phyloP scores from a whole-genome alignment of 148 eudicot genomes.

The Camellia sinensis region DNA sequence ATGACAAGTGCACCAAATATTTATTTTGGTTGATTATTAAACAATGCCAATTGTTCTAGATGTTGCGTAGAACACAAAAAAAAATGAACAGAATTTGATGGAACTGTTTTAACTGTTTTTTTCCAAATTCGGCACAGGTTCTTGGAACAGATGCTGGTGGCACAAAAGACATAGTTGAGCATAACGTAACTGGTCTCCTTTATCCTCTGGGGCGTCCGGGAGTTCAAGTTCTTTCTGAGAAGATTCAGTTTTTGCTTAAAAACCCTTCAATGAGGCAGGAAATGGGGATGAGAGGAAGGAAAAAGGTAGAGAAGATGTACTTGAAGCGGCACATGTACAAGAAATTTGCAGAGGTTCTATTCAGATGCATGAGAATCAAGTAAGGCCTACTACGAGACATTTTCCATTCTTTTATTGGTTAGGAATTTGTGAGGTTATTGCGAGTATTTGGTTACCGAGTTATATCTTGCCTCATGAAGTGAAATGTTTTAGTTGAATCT shows the following conservation, averaged over 20 bases:
- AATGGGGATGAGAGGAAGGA: slow-evolving; percentile 81
- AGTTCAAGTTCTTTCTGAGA: slow-evolving; percentile 53
- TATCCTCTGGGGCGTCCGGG: slow-evolving; percentile 84
- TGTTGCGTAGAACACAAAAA: neutral
- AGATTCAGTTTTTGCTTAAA: slow-evolving; percentile 61
- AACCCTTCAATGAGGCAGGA: slow-evolving; percentile 62
- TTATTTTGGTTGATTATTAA: neutral
- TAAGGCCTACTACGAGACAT: slow-evolving; percentile 16
- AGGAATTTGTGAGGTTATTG: slow-evolving; percentile 6
- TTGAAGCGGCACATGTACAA: slow-evolving; percentile 85
- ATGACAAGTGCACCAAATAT: too few relatives aligned
- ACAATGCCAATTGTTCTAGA: neutral
- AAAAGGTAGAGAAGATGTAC: slow-evolving; percentile 78
- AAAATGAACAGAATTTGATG: neutral
- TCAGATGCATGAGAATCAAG: slow-evolving; percentile 84
- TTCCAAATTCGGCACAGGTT: slow-evolving; percentile 45
- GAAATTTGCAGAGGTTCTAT: slow-evolving; percentile 72
- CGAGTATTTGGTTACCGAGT: neutral
- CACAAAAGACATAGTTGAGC: slow-evolving; percentile 85
- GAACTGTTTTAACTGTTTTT: neutral
- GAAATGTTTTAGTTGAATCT: neutral
- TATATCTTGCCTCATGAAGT: neutral
- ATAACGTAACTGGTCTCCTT: slow-evolving; percentile 76
- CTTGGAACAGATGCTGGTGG: slow-evolving; percentile 98
- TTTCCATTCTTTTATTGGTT: slow-evolving; percentile 29